Base-by-base conservation (phyloP, 495 filamentous ascomycete species). In the Cudoniella acicularis region DNA sequence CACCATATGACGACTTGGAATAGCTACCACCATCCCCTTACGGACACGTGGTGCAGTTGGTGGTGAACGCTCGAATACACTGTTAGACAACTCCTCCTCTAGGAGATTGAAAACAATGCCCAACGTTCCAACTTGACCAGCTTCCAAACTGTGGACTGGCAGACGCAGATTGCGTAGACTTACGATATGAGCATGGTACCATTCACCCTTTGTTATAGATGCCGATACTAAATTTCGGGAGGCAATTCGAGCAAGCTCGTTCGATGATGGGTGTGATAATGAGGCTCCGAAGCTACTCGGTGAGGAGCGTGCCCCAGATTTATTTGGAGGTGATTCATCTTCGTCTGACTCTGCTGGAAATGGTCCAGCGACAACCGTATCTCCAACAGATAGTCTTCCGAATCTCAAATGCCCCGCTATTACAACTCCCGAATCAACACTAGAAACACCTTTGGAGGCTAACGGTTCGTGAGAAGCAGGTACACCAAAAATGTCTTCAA, bases 91-190 rank as follows among this genome's bases (percentile, higher is more conserved):
- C 49, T 67, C 67, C 41, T 60, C 59, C 16, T 54, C 52, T 13
- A 67, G 56, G 3, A 69, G 56, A 49, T 77, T 72, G 61, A 88
- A 83, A 18, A 88, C 81, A 57, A 97, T 75, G 1, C 92, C 93
- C 23, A 98, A 83, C 1, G 91, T 96, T 1, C 95, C 94, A 1
- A 94, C 93, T 76, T 97, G 91, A 51, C 90, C 94, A 13, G 83
- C 79, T 16, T 82, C 75, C 0, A 98, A 78, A 0, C 78, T 86
- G 48, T 84, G 87, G 2, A 96, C 90, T 0, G 94, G 90, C 3
- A 96, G 77, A 17, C 95, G 83, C 8, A 98, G 78, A 63, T 96
- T 92, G 18, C 95, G 87, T 25, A 97, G 85, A 59, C 91, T 96
- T 49, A 90, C 81, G 49, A 97, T 85, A 20, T 78, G 83, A n/a